These are phyloP conservation scores for Hanseniaspora lindneri DNA, from an alignment of 805 yeast species.

Conservation along the genomic window DNA sequence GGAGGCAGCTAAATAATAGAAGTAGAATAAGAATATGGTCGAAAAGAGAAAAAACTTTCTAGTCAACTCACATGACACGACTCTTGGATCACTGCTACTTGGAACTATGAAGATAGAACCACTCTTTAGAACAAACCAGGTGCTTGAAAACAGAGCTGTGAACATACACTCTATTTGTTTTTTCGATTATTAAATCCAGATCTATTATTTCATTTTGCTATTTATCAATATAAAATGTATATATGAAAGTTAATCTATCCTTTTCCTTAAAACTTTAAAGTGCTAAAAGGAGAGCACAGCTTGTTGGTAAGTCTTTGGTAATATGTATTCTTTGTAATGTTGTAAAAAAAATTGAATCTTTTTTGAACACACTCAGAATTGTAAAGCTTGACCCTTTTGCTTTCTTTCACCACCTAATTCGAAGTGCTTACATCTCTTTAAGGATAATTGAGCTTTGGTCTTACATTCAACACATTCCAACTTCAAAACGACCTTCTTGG, in stretches of 20 bases:
- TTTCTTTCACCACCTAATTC: conserved; percentile 99
- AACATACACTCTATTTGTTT: background rate
- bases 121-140: too few species aligned
- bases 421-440: conserved; percentile 99
- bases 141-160: too few species aligned
- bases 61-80: too few species aligned
- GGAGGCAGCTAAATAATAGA: too few species aligned
- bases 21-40: too few species aligned
- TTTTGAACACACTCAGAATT: conserved; percentile 54
- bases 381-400: conserved; percentile 99
- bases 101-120: too few species aligned
- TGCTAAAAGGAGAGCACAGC: conserved; percentile 14
- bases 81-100: too few species aligned
- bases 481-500: conserved; percentile 99
- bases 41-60: too few species aligned
- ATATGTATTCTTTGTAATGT: background rate
- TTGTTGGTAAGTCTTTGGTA: background rate
- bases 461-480: conserved; percentile 97
- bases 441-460: conserved; percentile 94
- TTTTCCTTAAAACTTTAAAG: conserved; percentile 6
- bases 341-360: background rate
- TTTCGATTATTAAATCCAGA: conserved; percentile 14
- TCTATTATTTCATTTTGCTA: background rate
- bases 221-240: conserved; percentile 5
- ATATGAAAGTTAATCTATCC: conserved; percentile 13